phyloP scores from a whole-genome alignment of 768 basidiomycete species.

The Panaeolus cyanescens region DNA sequence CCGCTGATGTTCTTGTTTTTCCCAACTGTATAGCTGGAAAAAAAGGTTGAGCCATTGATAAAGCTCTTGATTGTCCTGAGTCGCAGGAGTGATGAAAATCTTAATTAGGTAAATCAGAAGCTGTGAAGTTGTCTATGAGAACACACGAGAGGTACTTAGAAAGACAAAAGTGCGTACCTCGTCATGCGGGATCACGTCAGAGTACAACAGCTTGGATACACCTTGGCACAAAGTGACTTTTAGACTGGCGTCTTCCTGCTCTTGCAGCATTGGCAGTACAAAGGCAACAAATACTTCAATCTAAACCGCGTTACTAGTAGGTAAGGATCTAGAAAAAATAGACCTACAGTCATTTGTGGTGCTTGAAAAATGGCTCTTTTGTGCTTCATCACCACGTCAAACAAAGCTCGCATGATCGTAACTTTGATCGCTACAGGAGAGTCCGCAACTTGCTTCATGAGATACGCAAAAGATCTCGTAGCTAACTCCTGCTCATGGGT shows the following conservation, averaged over 20 bases:
- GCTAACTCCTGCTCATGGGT: conserved; percentile 29
- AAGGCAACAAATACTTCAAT: conserved; percentile 17
- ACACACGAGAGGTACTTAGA: neutral
- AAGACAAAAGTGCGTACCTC: conserved; percentile 45
- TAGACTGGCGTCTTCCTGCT: conserved; percentile 56
- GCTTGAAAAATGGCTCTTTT: conserved; percentile 53
- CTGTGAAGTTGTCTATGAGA: no score
- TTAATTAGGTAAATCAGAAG: conserved; percentile 37
- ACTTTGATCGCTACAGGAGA: conserved; percentile 68
- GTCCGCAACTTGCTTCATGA: conserved; percentile 59
- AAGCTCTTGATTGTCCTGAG: conserved; percentile 77
- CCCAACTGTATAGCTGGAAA: conserved; percentile 84
- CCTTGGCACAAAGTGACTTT: conserved; percentile 78
- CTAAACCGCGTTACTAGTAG: neutral
- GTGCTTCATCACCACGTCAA: conserved; percentile 88
- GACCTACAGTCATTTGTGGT: conserved; percentile 2
- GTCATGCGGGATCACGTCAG: conserved; percentile 74
- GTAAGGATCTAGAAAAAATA: neutral
- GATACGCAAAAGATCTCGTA: conserved; percentile 53
- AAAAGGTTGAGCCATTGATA: conserved; percentile 88
- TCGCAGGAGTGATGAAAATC: conserved; percentile 80
- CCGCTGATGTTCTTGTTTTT: conserved; percentile 72
- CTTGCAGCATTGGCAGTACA: conserved; percentile 38
- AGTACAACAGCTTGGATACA: conserved; percentile 81
- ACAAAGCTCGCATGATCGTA: conserved; percentile 75